These are phyloP conservation scores for Detonula confervacea DNA, from an alignment of 352 stramenopile species.

Conservation along the genomic window DNA sequence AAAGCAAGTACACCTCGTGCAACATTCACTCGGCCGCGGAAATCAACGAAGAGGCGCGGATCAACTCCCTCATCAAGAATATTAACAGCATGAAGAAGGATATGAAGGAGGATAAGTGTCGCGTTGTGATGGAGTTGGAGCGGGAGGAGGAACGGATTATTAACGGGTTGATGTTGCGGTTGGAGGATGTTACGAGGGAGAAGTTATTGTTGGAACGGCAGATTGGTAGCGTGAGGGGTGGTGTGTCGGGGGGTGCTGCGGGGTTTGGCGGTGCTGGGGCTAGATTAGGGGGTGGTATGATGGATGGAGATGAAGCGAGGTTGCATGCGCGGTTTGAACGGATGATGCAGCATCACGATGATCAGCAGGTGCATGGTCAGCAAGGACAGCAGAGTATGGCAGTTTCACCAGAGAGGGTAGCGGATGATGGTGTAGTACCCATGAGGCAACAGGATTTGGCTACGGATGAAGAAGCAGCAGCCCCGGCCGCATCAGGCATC, in stretches of 20 bases:
- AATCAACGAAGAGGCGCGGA: constrained; percentile 34
- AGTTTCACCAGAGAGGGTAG: too few species aligned
- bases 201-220: constrained; percentile 45
- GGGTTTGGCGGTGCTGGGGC: neutral
- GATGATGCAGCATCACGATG: neutral
- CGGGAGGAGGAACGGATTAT: constrained; percentile 48
- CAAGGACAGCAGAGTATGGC: too few species aligned
- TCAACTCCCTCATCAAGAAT: constrained; percentile 42
- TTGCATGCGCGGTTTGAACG: constrained; percentile 21
- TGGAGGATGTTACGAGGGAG: constrained; percentile 42
- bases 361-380: too few species aligned
- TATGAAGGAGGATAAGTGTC: constrained; percentile 35
- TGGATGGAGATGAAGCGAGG: constrained; percentile 11
- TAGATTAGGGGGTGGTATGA: too few species aligned
- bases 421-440: too few species aligned
- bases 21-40: constrained; percentile 28
- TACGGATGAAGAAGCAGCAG: neutral
- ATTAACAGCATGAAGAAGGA: constrained; percentile 29
- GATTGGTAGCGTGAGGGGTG: constrained; percentile 15
- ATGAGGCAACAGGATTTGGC: neutral
- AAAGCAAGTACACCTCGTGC: constrained; percentile 27
- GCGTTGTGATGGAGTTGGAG: constrained; percentile 45
- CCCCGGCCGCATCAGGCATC: neutral
- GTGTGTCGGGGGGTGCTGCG: neutral
- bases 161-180: constrained; percentile 40